Conservation (phyloP, 2,329 filamentous ascomycete species). For the Xylaria sp. region DNA sequence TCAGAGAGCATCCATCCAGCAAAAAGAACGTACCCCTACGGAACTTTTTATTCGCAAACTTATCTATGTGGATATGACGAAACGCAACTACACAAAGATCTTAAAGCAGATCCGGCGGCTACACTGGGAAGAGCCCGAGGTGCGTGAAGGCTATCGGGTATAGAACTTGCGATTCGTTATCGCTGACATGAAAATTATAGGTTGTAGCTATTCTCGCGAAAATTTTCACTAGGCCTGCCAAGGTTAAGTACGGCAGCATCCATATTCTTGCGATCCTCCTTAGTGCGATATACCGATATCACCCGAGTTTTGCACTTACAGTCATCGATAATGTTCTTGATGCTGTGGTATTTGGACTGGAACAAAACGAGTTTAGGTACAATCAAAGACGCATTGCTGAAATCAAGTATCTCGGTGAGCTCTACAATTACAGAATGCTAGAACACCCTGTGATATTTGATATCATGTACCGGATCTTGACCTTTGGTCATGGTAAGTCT, state of each 20-base stretch:
- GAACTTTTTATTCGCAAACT: conserved; percentile 94
- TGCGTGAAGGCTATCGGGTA: conserved; percentile 50
- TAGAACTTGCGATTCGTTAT: background rate
- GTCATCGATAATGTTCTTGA: conserved; percentile 94
- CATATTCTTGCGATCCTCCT: conserved; percentile 91
- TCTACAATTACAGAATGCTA: conserved; percentile 98
- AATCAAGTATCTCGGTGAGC: conserved; percentile 94
- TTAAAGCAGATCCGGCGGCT: conserved; percentile 94
- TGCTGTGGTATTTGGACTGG: conserved; percentile 85
- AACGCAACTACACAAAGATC: conserved; percentile 92
- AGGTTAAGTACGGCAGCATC: conserved; percentile 97
- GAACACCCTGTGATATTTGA: conserved; percentile 97
- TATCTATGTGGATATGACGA: conserved; percentile 92
- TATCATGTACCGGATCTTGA: conserved; percentile 91
- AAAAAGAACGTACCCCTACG: conserved; percentile 94
- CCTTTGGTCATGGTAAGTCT: conserved; percentile 81
- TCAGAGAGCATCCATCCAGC: conserved; percentile 90
- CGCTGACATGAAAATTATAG: conserved; percentile 48
- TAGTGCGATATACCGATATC: conserved; percentile 89
- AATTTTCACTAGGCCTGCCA: conserved; percentile 94
- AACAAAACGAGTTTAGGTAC: conserved; percentile 97
- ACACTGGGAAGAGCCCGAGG: conserved; percentile 95
- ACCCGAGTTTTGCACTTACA: conserved; percentile 89
- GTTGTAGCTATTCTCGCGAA: conserved; percentile 84
- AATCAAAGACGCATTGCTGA: conserved; percentile 95